These are phyloP conservation scores for Tricholoma matsutake DNA, from an alignment of 768 basidiomycete species.

Conservation along the genomic window DNA sequence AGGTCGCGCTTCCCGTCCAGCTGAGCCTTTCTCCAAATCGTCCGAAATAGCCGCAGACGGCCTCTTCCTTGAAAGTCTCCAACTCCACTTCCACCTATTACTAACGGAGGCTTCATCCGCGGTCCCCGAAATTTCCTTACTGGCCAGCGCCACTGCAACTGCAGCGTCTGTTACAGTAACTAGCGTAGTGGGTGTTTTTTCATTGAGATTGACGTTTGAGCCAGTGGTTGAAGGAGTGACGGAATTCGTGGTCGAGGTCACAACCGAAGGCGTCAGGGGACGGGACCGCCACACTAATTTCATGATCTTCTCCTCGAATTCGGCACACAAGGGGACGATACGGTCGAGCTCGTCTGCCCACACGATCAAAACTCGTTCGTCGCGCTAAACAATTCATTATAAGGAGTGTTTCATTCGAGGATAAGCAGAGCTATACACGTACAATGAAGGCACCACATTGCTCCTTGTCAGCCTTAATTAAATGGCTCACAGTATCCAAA, in stretches of 20 bases:
- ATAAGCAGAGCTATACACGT: conserved; percentile 22
- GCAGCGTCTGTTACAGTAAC: conserved; percentile 28
- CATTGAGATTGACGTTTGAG: conserved; percentile 55
- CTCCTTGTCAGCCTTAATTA: conserved; percentile 83
- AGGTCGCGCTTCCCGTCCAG: conserved; percentile 37
- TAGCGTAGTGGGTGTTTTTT: conserved; percentile 35
- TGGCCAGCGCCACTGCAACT: conserved; percentile 27
- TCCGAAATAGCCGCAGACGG: conserved; percentile 21
- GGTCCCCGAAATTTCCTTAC: conserved; percentile 10
- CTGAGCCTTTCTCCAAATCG: conserved; percentile 52
- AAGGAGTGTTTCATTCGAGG: conserved; percentile 7
- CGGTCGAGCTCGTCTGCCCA: conserved; percentile 84
- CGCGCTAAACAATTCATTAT: conserved; percentile 46
- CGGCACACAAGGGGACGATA: conserved; percentile 69
- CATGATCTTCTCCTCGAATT: conserved; percentile 70
- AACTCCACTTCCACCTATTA: conserved; percentile 41
- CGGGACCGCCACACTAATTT: conserved; percentile 54
- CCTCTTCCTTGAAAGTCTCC: conserved; percentile 40
- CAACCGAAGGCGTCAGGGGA: conserved; percentile 30
- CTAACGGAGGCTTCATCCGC: conserved; percentile 16
- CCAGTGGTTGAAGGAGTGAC: conserved; percentile 43
- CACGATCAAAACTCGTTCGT: conserved; percentile 77
- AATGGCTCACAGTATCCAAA: conserved; percentile 60
- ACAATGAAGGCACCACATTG: conserved; percentile 89
- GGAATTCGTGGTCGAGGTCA: conserved; percentile 37